A percentile compares a stretch with the other conserved stretches of the same genome.
phyloP scores from a whole-genome alignment of 352 stramenopile genomes.

The Pythium plurisporium region DNA sequence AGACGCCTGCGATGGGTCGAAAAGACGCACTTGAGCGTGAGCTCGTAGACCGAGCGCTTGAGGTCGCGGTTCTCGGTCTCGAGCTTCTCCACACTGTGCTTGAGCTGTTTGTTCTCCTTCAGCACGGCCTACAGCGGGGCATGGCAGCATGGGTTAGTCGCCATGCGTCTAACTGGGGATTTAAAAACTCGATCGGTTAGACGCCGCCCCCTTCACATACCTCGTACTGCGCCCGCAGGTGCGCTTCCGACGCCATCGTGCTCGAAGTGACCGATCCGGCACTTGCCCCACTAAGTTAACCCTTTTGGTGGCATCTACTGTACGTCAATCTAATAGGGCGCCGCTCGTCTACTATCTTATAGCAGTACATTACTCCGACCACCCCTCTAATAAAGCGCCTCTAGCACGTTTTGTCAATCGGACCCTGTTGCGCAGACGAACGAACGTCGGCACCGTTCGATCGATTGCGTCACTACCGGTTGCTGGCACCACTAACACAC shows the following conservation, averaged over 20 bases:
- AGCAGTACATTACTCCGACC: too few relatives aligned
- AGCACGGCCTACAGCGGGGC: conserved; percentile 38
- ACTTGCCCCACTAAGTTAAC: conserved; percentile 1
- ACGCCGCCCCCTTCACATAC: conserved; percentile 20
- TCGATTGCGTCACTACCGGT: too few relatives aligned
- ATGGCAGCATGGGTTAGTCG: neutral
- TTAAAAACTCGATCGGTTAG: neutral
- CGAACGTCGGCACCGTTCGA: neutral
- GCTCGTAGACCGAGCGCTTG: conserved; percentile 88
- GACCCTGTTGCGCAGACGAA: neutral
- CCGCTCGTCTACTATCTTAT: too few relatives aligned
- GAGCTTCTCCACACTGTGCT: conserved; percentile 75
- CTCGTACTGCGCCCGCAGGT: conserved; percentile 82
- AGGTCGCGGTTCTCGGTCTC: conserved; percentile 88
- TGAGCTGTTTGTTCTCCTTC: conserved; percentile 86
- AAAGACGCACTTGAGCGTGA: conserved; percentile 70
- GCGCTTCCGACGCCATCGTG: conserved; percentile 72
- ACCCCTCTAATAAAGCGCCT: neutral
- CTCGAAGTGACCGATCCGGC: neutral
- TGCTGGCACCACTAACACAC: too few relatives aligned
- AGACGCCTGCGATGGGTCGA: neutral
- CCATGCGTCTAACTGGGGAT: neutral
- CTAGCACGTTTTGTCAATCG: neutral
- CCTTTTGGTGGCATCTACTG: too few relatives aligned
- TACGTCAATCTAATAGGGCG: too few relatives aligned